phyloP scores from a whole-genome alignment of 2,329 filamentous ascomycete species.

The Furcasterigmium sp. region DNA sequence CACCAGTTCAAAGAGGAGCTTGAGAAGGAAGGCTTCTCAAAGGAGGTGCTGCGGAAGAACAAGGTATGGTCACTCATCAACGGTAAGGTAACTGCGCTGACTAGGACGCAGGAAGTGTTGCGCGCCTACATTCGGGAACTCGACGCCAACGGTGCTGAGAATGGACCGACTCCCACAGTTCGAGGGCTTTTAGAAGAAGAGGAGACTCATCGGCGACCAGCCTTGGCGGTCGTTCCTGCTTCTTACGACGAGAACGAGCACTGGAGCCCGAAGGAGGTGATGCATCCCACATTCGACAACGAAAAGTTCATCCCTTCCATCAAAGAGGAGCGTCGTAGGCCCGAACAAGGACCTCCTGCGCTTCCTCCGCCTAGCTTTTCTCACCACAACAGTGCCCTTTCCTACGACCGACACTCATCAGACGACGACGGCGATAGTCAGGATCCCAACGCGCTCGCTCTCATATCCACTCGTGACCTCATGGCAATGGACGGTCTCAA shows the following conservation, averaged over 20 bases:
- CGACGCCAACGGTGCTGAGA: conserved; percentile 38
- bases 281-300: conserved; percentile 27
- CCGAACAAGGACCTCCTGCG: conserved; percentile 16
- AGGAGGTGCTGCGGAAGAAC: conserved; percentile 48
- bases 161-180: conserved; percentile 41
- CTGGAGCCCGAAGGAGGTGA: conserved; percentile 24
- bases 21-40: conserved; percentile 52
- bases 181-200: conserved; percentile 47
- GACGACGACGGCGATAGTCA: conserved; percentile 29
- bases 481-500: conserved; percentile 40
- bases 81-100: conserved; percentile 10
- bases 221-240: conserved; percentile 6
- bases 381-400: conserved; percentile 13
- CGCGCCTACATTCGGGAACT: conserved; percentile 57
- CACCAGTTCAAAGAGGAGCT: conserved; percentile 53
- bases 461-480: conserved; percentile 51
- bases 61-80: conserved; percentile 37
- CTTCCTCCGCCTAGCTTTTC: conserved; percentile 5
- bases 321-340: conserved; percentile 29
- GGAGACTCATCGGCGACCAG: conserved; percentile 11
- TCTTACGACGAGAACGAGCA: conserved; percentile 9
- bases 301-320: conserved; percentile 35
- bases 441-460: conserved; percentile 29
- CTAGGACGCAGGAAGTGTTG: conserved; percentile 43
- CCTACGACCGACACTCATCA: conserved; percentile 30